Evolutionary conservation across 805 yeast species (phyloP).

Genomic region (Kuraishia molischiana): DNA sequence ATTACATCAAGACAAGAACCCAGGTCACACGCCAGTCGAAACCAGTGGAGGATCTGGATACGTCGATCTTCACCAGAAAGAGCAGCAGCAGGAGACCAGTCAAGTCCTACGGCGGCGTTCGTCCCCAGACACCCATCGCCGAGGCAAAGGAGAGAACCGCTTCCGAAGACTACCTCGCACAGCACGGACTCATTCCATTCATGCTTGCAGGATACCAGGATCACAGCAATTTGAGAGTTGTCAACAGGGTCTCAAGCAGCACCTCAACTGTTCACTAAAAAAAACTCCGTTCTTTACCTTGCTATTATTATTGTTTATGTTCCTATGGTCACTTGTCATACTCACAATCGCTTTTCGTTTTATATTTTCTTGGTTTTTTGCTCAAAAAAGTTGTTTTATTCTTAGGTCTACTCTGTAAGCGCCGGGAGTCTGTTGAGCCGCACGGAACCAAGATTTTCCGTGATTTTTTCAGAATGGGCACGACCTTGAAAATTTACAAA

Average conservation of each 20-base stretch:
- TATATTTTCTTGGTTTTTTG: too few species aligned
- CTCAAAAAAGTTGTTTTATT: too few species aligned
- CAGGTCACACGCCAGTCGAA: neutral
- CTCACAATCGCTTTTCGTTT: too few species aligned
- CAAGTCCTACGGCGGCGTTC: neutral
- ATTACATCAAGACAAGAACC: neutral
- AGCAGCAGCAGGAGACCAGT: slow-evolving; percentile 8
- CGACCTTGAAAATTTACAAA: too few species aligned
- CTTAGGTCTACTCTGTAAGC: too few species aligned
- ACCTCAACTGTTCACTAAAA: neutral
- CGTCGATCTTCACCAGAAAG: slow-evolving; percentile 14
- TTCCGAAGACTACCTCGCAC: neutral
- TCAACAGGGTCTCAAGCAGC: slow-evolving; percentile 5
- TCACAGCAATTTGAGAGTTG: slow-evolving; percentile 8
- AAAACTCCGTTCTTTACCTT: too few species aligned
- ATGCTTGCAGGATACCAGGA: slow-evolving; percentile 20
- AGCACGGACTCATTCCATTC: slow-evolving; percentile 9
- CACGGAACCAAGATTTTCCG: too few species aligned
- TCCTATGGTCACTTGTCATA: too few species aligned
- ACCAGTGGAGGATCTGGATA: slow-evolving; percentile 11
- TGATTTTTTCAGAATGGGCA: too few species aligned
- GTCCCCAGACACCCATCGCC: neutral
- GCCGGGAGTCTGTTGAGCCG: neutral
- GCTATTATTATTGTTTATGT: too few species aligned
- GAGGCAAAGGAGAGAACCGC: neutral